These are phyloP conservation scores for Hibiscus trionum DNA, from an alignment of 345 rosid species.

Conservation along the genomic window DNA sequence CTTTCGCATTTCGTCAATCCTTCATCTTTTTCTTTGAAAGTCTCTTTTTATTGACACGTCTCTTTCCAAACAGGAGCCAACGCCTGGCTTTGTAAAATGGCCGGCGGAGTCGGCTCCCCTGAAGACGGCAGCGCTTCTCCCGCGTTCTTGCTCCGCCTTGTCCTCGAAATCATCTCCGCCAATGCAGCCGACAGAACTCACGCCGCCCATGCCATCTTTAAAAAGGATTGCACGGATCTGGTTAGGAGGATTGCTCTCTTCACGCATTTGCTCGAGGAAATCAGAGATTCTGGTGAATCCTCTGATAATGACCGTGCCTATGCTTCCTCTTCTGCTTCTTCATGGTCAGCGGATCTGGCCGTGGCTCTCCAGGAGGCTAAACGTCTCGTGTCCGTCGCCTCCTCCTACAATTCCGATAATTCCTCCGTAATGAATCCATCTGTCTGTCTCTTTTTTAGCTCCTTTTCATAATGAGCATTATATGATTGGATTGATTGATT, in stretches of 20 bases:
- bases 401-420: slow-evolving; percentile 28
- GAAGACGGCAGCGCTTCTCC: neutral
- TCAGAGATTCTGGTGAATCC: slow-evolving; percentile 15
- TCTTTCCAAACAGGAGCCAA: neutral
- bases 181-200: no score
- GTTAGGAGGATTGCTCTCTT: no score
- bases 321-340: slow-evolving; percentile 11
- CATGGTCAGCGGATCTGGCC: slow-evolving; percentile 28
- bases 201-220: slow-evolving; percentile 21
- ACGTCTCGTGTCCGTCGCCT: slow-evolving; percentile 44
- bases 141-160: no score
- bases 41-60: neutral
- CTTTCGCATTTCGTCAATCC: neutral
- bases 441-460: no score
- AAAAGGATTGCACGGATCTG: slow-evolving; percentile 68
- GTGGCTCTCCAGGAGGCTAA: slow-evolving; percentile 50
- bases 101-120: neutral
- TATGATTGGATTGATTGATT: neutral
- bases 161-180: no score
- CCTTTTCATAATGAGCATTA: no score
- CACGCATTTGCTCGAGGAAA: no score
- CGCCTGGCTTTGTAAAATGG: neutral
- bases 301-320: neutral
- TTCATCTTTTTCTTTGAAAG: neutral
- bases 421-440: slow-evolving; percentile 44